Base-by-base conservation (phyloP, 1,139 yeast species). In the Candida tetrigidarum region DNA sequence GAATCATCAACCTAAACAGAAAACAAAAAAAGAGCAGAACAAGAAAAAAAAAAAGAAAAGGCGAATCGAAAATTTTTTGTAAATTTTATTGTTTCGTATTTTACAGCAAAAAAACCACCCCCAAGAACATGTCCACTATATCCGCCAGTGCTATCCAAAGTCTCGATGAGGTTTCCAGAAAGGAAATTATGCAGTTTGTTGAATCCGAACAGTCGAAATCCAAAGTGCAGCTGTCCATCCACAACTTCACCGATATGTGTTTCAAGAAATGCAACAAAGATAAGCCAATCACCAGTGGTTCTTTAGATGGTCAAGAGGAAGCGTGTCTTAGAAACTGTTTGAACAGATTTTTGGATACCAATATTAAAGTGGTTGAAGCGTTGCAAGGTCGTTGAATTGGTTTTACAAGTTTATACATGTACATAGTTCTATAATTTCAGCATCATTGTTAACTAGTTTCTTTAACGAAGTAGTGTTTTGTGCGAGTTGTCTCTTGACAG, bases 181-280 rank as follows among this genome's bases (percentile, higher is more conserved):
- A 83, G 58, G 96, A 90, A 54, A 82, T 91, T 45, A 74, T 84
- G 62, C 75, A 78, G 51, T 91, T 89, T 71, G 73, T 91, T 43
- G 96, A 90, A 60, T 71, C 85, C 10, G 97, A 92, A 68, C 86
- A 87, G 62, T 81, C 96, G 52, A 89, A 88, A 69, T 84, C 96
- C 46, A 89, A 90, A 69, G 90, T 92, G 23, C 97, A 90, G 69
- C 77, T 82, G 75, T 81, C 95, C 29, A 86, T 90, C 51, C 96
- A 90, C 63, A 81, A 78, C 60, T 90, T 89, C 74, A 91, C 97
- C 33, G 92, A 90, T 62, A 76, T 86, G 76, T 92, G 98, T 65
- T 92, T 90, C 75, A 87, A 86, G 64, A 87, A 88, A 69, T 92
- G 98, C 64, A 78, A 90, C 48, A 70, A 78, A 40, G 62, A 67